Percentiles rank a stretch among this genome's conserved stretches.
Conservation (phyloP, 371 early-diverging fungal genomes). For the Mucor indicus region DNA sequence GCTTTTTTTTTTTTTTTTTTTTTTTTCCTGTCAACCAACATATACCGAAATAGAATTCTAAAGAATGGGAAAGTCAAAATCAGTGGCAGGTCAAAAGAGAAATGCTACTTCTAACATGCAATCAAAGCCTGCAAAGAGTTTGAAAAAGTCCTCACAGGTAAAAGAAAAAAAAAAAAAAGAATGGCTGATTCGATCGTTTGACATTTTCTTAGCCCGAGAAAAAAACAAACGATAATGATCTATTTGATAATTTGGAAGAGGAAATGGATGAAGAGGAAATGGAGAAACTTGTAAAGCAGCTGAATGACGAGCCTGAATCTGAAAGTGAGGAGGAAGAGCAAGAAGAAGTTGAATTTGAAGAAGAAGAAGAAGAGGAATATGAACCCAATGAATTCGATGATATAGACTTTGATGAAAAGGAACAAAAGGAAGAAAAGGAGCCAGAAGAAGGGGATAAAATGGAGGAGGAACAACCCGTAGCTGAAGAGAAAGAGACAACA, state of each 20-base stretch:
- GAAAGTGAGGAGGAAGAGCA: constrained; percentile 5
- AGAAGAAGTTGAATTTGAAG: constrained; percentile 23
- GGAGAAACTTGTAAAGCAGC: constrained; percentile 26
- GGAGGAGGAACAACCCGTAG: constrained; percentile 11
- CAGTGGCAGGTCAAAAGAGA: constrained; percentile 7
- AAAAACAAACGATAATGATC: no score
- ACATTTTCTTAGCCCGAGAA: no score
- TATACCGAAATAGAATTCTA: no score
- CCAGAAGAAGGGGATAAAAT: background rate
- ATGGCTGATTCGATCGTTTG: no score
- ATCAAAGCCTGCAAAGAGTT: constrained; percentile 3
- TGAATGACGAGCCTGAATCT: constrained; percentile 11
- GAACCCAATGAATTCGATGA: constrained; percentile 22
- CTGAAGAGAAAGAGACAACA: constrained; percentile 13
- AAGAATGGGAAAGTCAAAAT: constrained; percentile 6
- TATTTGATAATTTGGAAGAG: constrained; percentile 43
- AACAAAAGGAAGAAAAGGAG: constrained; percentile 10
- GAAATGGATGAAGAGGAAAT: constrained; percentile 31
- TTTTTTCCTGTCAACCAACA: no score
- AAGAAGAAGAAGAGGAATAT: constrained; percentile 16
- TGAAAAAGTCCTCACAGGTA: constrained; percentile 1
- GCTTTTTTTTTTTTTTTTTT: no score
- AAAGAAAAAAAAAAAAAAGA: constrained; percentile 5
- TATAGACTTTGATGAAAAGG: constrained; percentile 18
- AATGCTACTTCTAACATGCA: constrained; percentile 9